Evolutionary conservation across 208 protist genomes (phyloP).

Genomic region (Acanthamoeba quina): DNA sequence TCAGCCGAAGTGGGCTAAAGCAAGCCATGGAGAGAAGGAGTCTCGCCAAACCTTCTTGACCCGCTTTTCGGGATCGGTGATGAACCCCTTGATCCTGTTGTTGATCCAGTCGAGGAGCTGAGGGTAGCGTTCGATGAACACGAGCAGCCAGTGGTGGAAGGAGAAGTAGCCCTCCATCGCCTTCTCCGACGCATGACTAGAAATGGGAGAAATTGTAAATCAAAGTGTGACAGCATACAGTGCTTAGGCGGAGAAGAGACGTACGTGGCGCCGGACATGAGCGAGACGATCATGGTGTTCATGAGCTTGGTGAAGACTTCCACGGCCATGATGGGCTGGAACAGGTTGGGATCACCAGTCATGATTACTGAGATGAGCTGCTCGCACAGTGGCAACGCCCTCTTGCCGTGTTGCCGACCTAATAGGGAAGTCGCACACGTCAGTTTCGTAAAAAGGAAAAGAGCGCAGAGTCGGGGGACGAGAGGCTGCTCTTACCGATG

Average conservation of each 20-base stretch:
- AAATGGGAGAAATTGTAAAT: background rate
- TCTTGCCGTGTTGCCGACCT: background rate
- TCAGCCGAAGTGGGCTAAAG: background rate
- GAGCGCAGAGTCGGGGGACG: background rate
- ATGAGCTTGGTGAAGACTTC: constrained; percentile 62
- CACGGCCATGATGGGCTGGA: constrained; percentile 32
- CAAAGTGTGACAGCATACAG: background rate
- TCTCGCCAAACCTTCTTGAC: background rate
- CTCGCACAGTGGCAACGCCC: background rate
- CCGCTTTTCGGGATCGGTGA: constrained; percentile 14
- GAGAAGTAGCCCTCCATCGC: background rate
- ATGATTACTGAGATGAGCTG: background rate
- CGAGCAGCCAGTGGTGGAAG: constrained; percentile 48
- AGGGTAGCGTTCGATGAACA: constrained; percentile 25
- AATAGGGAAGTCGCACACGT: background rate
- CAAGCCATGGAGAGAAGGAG: background rate
- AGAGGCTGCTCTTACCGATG: background rate
- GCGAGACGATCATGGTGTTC: constrained; percentile 38
- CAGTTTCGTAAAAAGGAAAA: background rate
- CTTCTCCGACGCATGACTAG: constrained; percentile 15
- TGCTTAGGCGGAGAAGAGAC: background rate
- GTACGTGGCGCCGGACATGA: constrained; percentile 56
- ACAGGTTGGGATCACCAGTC: background rate
- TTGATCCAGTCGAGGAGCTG: constrained; percentile 19
- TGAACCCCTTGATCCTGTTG: background rate